These are phyloP conservation scores for Rhodotorula babjevae DNA, from an alignment of 768 basidiomycete genomes.

Conservation along the genomic window DNA sequence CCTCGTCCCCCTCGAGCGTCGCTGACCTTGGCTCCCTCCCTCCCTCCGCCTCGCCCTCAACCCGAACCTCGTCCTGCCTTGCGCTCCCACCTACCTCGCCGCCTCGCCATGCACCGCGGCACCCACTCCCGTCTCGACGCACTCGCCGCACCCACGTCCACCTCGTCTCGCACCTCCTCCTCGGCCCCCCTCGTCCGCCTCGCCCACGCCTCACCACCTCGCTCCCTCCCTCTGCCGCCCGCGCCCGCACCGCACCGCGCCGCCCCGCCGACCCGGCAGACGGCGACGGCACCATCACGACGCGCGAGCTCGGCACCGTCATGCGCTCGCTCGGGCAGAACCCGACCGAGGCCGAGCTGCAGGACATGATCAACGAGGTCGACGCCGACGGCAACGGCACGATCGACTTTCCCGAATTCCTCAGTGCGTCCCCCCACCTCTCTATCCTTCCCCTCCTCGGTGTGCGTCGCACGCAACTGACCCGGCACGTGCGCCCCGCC, in stretches of 20 bases:
- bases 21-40: neutral
- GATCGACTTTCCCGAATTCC: constrained; percentile 79
- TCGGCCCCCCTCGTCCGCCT: neutral
- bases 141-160: too few species aligned
- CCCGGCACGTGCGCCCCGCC: too few species aligned
- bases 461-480: too few species aligned
- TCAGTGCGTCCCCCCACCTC: constrained; percentile 52
- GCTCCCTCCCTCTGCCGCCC: neutral
- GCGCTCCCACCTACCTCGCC: too few species aligned
- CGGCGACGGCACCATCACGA: constrained; percentile 88
- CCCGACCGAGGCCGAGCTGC: constrained; percentile 82
- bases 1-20: too few species aligned
- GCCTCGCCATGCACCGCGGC: too few species aligned
- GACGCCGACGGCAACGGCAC: constrained; percentile 82
- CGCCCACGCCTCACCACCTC: too few species aligned
- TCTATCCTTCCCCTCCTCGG: neutral
- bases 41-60: neutral
- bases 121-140: too few species aligned
- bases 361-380: constrained; percentile 94
- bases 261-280: constrained; percentile 51
- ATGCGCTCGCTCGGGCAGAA: constrained; percentile 92
- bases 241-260: neutral
- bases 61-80: too few species aligned
- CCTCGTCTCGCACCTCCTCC: too few species aligned
- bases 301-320: constrained; percentile 78